phyloP scores from a whole-genome alignment of 2,329 filamentous ascomycete species.

The Penicillium frequentans region DNA sequence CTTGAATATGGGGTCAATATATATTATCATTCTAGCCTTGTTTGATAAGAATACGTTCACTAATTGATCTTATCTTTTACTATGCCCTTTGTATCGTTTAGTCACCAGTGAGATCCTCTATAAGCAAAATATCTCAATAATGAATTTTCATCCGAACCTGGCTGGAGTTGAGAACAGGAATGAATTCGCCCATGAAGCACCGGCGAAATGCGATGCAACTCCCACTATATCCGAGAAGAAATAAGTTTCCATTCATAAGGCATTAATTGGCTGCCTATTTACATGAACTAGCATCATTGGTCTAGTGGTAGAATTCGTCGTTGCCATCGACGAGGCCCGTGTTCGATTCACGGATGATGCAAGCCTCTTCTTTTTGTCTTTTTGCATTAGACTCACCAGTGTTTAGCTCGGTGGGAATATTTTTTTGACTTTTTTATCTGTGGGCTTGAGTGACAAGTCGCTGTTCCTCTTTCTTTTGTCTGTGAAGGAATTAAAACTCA shows the following conservation, averaged over 20 bases:
- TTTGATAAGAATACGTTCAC: background rate
- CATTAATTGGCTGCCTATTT: background rate
- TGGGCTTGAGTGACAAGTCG: background rate
- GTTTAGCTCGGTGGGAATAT: background rate
- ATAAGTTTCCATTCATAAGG: background rate
- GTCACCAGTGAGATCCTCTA: background rate
- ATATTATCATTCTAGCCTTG: background rate
- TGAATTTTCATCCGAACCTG: background rate
- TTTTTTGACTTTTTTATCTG: background rate
- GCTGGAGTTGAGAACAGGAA: background rate
- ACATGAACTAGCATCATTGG: constrained; percentile 37
- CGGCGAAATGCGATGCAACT: background rate
- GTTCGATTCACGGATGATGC: constrained; percentile 50
- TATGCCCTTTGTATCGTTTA: background rate
- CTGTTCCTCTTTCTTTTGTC: background rate
- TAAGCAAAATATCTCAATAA: background rate
- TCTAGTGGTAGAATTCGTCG: constrained; percentile 43
- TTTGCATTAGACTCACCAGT: background rate
- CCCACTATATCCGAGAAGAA: background rate
- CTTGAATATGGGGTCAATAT: no score
- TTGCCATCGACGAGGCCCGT: constrained; percentile 47
- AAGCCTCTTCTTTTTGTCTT: constrained; percentile 21
- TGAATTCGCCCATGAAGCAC: background rate
- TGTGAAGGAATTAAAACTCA: background rate
- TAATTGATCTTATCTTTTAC: background rate